These are phyloP conservation scores for Pythium rhizo-oryzae DNA, from an alignment of 352 stramenopile species.

Conservation along the genomic window DNA sequence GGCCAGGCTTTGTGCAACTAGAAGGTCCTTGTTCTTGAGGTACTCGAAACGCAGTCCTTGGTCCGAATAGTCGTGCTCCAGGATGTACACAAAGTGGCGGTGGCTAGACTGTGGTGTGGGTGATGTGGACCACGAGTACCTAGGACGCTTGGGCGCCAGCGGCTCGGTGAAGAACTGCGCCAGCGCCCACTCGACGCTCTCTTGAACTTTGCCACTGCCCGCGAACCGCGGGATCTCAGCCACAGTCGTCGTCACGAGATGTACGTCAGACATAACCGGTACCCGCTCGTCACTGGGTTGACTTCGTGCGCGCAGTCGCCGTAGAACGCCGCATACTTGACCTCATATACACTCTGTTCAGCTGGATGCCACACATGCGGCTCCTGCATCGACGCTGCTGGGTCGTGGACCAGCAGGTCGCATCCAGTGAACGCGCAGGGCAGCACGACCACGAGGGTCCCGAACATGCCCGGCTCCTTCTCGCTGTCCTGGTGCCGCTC, in stretches of 20 bases:
- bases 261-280: constrained; percentile 27
- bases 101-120: not conserved
- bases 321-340: constrained; percentile 34
- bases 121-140: too few species aligned
- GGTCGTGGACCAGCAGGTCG: constrained; percentile 20
- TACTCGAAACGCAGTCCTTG: constrained; percentile 22
- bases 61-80: constrained; percentile 28
- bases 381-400: not conserved
- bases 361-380: constrained; percentile 22
- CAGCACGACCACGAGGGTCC: constrained; percentile 11
- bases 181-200: constrained; percentile 2
- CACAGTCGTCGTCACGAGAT: constrained; percentile 15
- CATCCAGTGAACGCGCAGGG: constrained; percentile 31
- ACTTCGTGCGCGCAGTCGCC: constrained; percentile 31
- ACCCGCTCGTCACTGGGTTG: constrained; percentile 23
- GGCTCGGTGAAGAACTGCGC: constrained; percentile 14
- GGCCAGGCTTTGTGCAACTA: constrained; percentile 15
- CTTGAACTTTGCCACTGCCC: constrained; percentile 1
- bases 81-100: constrained; percentile 28
- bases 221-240: constrained; percentile 19
- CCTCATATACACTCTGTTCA: constrained; percentile 4
- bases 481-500: constrained; percentile 51
- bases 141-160: too few species aligned
- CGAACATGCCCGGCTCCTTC: constrained; percentile 56
- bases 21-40: constrained; percentile 29